Evolutionary conservation across 1,139 yeast species (phyloP), one percentile per base, ranked within the genome.

Genomic region (Candida pseudoviswanathii): DNA sequence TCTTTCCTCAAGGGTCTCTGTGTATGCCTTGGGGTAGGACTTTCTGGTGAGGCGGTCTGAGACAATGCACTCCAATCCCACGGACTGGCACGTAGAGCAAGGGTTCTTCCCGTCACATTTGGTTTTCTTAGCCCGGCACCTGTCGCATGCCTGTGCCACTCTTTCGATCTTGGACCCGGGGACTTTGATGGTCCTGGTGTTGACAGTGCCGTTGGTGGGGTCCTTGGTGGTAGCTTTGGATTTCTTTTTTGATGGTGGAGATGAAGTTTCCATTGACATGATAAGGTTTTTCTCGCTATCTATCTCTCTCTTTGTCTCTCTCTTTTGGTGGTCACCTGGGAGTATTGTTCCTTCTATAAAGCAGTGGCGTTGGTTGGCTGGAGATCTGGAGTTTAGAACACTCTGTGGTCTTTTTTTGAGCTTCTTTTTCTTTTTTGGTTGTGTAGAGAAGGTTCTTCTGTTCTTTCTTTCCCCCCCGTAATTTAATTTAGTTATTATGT

Each of bases 91-190:
- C 34, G 71, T 63, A 10, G 77, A 69, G 54, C 80, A 76, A 0
- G 85, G 85, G 36, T 78, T 75, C 60, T 72, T 76, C n/a, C 89
- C 89, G 57, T 85, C 89, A 68, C 91, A 85, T 51, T 83, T 78
- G 34, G 85, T 82, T 68, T 89, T 89, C 64, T 89, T 89, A 43
- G 91, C 87, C 46, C 96, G 71, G 61, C 96, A 89, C 47, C 96
- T 66, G 62, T 89, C 96, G 66, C 96, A 89, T 0, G 96, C 96
- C 60, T 89, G 96, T 0, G 95, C 91, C 21, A 84, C 82, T 52
- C 91, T 67, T 50, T 80, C 80, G 1, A 73, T 67, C 34, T 73
- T 70, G 21, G 82, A 68, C 1, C 89, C 89, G 2, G 86, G 87
- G 3, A 86, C 77, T 59, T 79, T 80, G 47, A 85, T 85, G 48